phyloP scores from a whole-genome alignment of 2,329 filamentous ascomycete genomes.

The Talaromyces atroroseus region DNA sequence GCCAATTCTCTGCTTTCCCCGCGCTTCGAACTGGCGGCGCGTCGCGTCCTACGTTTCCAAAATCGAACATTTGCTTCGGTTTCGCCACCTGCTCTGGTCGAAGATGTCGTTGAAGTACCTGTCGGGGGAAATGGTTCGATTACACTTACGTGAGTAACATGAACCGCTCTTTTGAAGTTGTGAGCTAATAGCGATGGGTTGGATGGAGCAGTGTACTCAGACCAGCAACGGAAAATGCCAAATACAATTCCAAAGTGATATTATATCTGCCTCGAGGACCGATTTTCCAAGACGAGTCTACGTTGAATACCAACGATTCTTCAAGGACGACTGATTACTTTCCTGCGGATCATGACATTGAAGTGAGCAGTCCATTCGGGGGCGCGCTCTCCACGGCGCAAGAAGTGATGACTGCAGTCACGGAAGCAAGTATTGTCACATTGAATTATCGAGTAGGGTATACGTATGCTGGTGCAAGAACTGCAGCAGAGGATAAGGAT shows the following conservation, averaged over 20 bases:
- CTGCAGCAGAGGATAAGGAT: background rate
- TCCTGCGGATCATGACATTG: background rate
- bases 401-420: constrained; percentile 25
- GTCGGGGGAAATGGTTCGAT: constrained; percentile 13
- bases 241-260: constrained; percentile 8
- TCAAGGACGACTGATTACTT: constrained; percentile 2
- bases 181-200: background rate
- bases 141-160: constrained; percentile 4
- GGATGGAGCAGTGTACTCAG: background rate
- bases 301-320: background rate
- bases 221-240: background rate
- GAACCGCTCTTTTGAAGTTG: background rate
- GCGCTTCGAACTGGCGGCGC: background rate
- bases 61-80: constrained; percentile 9
- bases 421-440: constrained; percentile 33
- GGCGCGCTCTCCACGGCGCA: constrained; percentile 16
- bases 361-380: background rate
- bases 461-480: background rate
- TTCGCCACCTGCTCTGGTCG: background rate
- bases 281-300: background rate
- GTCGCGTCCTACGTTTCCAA: constrained; percentile 8
- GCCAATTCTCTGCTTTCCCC: background rate
- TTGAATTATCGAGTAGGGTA: constrained; percentile 37
- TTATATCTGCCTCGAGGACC: constrained; percentile 14
- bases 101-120: constrained; percentile 12